These are phyloP conservation scores for Ramaria sp. DNA, from an alignment of 768 basidiomycete genomes.

Conservation along the genomic window DNA sequence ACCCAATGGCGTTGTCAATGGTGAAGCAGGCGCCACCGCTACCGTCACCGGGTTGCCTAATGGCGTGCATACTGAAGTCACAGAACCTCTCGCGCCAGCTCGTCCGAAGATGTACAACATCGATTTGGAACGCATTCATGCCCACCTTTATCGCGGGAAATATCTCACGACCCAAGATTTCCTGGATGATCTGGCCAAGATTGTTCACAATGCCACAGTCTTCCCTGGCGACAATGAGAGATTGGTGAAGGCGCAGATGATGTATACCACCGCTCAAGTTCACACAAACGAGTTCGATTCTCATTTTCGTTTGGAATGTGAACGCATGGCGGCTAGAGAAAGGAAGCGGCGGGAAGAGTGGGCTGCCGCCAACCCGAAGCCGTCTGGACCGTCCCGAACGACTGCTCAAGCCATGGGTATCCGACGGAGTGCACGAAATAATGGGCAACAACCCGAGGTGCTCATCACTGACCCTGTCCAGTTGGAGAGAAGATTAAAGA, in stretches of 20 bases:
- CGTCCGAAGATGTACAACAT: constrained; percentile 55
- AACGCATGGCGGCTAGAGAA: constrained; percentile 75
- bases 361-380: constrained; percentile 14
- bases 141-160: constrained; percentile 68
- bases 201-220: constrained; percentile 62
- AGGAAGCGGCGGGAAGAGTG: constrained; percentile 49
- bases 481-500: constrained; percentile 66
- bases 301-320: constrained; percentile 71
- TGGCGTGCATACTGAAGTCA: constrained; percentile 10
- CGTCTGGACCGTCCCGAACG: constrained; percentile 12
- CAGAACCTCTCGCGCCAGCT: constrained; percentile 22
- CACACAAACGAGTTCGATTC: constrained; percentile 81
- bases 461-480: constrained; percentile 64
- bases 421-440: constrained; percentile 62
- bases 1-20: background rate
- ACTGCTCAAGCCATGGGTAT: constrained; percentile 13
- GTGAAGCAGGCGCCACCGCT: background rate
- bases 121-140: constrained; percentile 88
- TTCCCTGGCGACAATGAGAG: constrained; percentile 52
- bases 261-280: constrained; percentile 80
- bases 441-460: constrained; percentile 62
- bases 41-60: constrained; percentile 27
- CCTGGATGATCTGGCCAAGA: constrained; percentile 70
- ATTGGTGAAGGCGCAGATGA: constrained; percentile 72
- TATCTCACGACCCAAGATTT: constrained; percentile 88